These are phyloP conservation scores for Mycena floridula DNA, from an alignment of 768 basidiomycete genomes.

Conservation along the genomic window DNA sequence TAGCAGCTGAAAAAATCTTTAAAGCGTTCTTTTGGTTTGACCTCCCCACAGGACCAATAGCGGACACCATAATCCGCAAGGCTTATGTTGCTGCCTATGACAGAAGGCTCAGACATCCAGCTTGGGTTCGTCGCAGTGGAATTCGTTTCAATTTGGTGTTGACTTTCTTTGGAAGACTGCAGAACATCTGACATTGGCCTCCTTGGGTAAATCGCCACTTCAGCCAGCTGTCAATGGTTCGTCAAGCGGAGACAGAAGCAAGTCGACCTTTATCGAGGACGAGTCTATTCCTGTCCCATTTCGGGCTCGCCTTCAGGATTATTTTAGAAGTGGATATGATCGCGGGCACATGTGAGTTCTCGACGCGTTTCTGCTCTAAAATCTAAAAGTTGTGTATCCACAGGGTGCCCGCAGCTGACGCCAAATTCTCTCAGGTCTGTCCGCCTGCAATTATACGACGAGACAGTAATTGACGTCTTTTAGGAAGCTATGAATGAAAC, in stretches of 20 bases:
- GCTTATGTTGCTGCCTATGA: conserved; percentile 92
- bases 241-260: conserved; percentile 58
- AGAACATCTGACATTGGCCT: conserved; percentile 83
- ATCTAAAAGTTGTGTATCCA: conserved; percentile 1
- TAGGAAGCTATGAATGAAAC: conserved; percentile 95
- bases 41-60: conserved; percentile 63
- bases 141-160: not conserved
- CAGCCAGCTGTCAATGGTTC: conserved; percentile 24
- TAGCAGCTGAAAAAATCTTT: conserved; percentile 22
- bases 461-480: not conserved
- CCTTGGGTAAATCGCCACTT: conserved; percentile 47
- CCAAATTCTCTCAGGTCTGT: conserved; percentile 75
- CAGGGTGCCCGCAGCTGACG: conserved; percentile 96
- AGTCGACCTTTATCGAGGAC: conserved; percentile 83
- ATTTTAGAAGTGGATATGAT: conserved; percentile 91
- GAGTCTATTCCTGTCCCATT: conserved; percentile 67
- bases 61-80: conserved; percentile 71
- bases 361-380: not conserved
- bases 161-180: conserved; percentile 61
- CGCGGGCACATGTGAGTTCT: conserved; percentile 87
- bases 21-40: not conserved
- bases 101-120: conserved; percentile 80
- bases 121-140: conserved; percentile 64
- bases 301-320: conserved; percentile 81
- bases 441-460: not conserved